Conservation (phyloP, 306 rosid species). For the Acacia acuminata region DNA sequence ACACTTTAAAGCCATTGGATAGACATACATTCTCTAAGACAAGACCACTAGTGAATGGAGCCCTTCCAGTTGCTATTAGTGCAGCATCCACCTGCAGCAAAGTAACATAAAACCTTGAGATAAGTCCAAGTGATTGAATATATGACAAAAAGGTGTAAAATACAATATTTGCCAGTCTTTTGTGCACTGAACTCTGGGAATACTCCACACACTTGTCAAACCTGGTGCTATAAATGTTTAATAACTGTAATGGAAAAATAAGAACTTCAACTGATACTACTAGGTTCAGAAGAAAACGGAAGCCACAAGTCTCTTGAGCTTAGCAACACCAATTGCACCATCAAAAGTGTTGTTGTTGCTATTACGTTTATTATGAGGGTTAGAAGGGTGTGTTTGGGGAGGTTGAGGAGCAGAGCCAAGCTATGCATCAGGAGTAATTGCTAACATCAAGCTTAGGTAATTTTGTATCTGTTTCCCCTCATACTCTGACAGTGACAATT, state of each 20-base stretch:
- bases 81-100: constrained; percentile 91
- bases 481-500: neutral
- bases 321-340: neutral
- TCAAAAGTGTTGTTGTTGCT: neutral
- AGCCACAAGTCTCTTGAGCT: neutral
- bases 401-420: neutral
- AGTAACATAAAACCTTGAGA: constrained; percentile 26
- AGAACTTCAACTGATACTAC: neutral
- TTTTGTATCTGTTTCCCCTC: neutral
- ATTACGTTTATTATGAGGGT: neutral
- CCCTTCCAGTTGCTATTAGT: constrained; percentile 96
- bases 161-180: neutral
- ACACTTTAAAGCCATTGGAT: constrained; percentile 29
- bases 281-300: neutral
- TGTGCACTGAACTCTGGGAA: constrained; percentile 10
- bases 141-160: neutral
- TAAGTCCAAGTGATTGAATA: constrained; percentile 18
- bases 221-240: neutral
- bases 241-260: neutral
- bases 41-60: constrained; percentile 93
- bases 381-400: neutral
- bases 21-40: constrained; percentile 89
- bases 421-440: neutral
- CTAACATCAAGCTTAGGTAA: neutral
- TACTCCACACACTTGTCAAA: neutral